Evolutionary conservation across 768 basidiomycete species (phyloP).

Genomic region (Termitomyces sp.): DNA sequence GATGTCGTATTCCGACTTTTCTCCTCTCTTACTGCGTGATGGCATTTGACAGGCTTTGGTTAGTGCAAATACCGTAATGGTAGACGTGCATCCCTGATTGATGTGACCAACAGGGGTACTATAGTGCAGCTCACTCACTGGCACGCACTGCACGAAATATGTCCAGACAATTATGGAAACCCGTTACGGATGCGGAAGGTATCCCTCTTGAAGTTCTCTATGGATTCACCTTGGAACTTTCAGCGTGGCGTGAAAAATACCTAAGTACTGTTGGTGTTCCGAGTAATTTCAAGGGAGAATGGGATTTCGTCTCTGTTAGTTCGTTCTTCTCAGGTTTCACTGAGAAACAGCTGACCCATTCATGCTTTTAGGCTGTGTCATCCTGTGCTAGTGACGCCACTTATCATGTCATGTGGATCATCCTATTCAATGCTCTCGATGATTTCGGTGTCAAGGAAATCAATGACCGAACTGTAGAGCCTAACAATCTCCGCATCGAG

Average conservation of each 20-base stretch:
- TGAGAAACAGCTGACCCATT: conserved; percentile 4
- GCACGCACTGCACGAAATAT: conserved; percentile 79
- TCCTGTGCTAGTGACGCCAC: conserved; percentile 81
- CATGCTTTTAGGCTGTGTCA: conserved; percentile 34
- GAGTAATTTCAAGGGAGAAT: conserved; percentile 72
- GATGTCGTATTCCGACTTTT: neutral
- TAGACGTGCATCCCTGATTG: conserved; percentile 8
- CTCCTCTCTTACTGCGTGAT: conserved; percentile 10
- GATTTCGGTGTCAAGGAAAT: conserved; percentile 80
- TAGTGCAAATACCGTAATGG: conserved; percentile 22
- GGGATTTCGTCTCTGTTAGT: conserved; percentile 79
- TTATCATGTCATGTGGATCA: conserved; percentile 91
- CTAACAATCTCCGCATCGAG: conserved; percentile 48
- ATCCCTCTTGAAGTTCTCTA: conserved; percentile 63
- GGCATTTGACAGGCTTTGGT: conserved; percentile 55
- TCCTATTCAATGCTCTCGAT: conserved; percentile 73
- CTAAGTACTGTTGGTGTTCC: conserved; percentile 82
- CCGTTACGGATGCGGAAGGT: conserved; percentile 69
- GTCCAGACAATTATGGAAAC: conserved; percentile 76
- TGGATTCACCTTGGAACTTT: conserved; percentile 48
- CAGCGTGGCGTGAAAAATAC: conserved; percentile 72
- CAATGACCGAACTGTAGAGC: conserved; percentile 37
- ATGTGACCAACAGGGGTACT: conserved; percentile 59
- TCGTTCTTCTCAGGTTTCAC: conserved; percentile 1
- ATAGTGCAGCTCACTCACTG: conserved; percentile 76